Evolutionary conservation across 306 rosid genomes (phyloP).

Genomic region (Quillaja saponaria): DNA sequence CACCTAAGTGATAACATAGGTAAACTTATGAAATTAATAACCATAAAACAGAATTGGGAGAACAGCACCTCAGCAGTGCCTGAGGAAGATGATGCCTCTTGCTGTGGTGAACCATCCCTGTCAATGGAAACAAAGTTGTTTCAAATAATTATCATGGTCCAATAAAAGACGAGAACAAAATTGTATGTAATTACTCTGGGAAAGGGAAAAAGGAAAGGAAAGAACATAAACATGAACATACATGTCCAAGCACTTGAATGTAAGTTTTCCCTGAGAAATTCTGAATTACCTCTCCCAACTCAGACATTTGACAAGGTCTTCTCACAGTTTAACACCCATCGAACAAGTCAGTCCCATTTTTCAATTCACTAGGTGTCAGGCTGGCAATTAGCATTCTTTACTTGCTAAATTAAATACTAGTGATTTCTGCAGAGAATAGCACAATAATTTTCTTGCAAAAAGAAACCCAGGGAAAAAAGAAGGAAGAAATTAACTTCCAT

Average conservation of each 20-base stretch:
- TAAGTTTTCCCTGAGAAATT: conserved; percentile 1
- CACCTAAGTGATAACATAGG: conserved; percentile 2
- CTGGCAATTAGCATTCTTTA: no score
- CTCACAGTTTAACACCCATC: no score
- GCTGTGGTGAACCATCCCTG: conserved; percentile 42
- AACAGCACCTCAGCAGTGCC: conserved; percentile 24
- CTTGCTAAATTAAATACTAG: no score
- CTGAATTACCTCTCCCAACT: background rate
- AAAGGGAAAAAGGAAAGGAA: background rate
- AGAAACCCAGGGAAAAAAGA: no score
- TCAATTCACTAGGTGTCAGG: no score
- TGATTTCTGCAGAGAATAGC: no score
- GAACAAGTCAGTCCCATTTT: no score
- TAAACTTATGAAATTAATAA: conserved; percentile 7
- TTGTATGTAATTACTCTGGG: background rate
- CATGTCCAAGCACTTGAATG: no score
- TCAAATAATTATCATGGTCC: conserved; percentile 11
- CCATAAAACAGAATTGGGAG: conserved; percentile 6
- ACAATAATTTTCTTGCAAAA: no score
- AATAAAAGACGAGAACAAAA: conserved; percentile 16
- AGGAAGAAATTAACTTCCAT: no score
- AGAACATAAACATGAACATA: background rate
- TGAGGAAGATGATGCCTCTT: conserved; percentile 31
- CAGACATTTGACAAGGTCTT: no score
- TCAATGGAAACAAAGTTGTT: conserved; percentile 22